A percentile compares a stretch with the other conserved stretches of the same genome.
Evolutionary conservation across 331 rosid genomes (phyloP).

Genomic region (Rosa hybrid): DNA sequence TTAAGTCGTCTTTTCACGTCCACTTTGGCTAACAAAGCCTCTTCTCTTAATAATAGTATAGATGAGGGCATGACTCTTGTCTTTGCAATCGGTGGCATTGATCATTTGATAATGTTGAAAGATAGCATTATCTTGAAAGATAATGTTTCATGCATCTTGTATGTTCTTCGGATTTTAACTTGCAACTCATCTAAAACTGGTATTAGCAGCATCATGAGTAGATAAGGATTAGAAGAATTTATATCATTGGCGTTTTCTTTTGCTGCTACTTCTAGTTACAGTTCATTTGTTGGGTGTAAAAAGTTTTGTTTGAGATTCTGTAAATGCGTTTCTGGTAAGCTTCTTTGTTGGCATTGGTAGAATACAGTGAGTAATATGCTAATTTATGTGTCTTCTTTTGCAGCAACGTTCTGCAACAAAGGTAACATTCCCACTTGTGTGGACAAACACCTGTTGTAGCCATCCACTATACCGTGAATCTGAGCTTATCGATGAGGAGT

Average conservation of each 20-base stretch:
- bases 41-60: too few species aligned
- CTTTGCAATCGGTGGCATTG: not conserved
- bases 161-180: not conserved
- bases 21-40: too few species aligned
- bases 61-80: not conserved
- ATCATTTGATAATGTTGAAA: not conserved
- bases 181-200: not conserved
- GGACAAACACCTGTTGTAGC: conserved; percentile 99
- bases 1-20: too few species aligned
- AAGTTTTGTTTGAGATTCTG: not conserved
- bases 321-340: not conserved
- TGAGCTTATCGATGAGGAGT: conserved; percentile 80
- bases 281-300: not conserved
- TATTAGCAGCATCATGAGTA: not conserved
- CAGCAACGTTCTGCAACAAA: conserved; percentile 98
- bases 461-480: conserved; percentile 95
- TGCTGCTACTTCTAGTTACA: not conserved
- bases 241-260: not conserved
- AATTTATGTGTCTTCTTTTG: conserved; percentile 11
- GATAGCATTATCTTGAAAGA: not conserved
- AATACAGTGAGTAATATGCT: not conserved
- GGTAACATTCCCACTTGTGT: conserved; percentile 98
- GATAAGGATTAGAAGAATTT: not conserved
- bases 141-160: not conserved
- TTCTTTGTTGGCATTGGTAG: not conserved